Percentiles rank a stretch among this genome's conserved stretches.
Evolutionary conservation across 2,329 filamentous ascomycete genomes (phyloP).

Genomic region (Aotearoamyces nothofagi): DNA sequence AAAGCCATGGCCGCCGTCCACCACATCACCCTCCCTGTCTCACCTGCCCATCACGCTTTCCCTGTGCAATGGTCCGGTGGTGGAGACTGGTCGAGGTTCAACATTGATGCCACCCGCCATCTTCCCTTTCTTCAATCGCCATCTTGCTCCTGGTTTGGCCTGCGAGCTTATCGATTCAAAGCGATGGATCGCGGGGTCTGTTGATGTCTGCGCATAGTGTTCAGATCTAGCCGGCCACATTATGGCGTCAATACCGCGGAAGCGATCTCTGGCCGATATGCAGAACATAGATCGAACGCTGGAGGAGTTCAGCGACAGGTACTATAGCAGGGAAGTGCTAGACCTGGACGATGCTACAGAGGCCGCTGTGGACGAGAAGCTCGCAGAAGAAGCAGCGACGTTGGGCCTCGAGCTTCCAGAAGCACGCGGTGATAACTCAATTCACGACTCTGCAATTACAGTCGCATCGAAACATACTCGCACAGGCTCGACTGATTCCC

Average conservation of each 20-base stretch:
- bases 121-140: too few relatives aligned
- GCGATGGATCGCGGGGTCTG: too few relatives aligned
- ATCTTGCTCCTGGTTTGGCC: too few relatives aligned
- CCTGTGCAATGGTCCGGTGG: too few relatives aligned
- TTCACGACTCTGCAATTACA: constrained; percentile 12
- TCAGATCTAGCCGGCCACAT: too few relatives aligned
- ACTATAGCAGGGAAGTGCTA: constrained; percentile 17
- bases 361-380: constrained; percentile 9
- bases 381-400: constrained; percentile 13
- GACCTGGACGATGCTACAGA: constrained; percentile 13
- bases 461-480: constrained; percentile 11
- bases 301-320: constrained; percentile 13
- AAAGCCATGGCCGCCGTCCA: too few relatives aligned
- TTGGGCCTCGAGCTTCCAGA: constrained; percentile 14
- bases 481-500: constrained; percentile 14
- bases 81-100: too few relatives aligned
- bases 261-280: constrained; percentile 11
- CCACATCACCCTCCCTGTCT: too few relatives aligned
- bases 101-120: too few relatives aligned
- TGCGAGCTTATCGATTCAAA: too few relatives aligned
- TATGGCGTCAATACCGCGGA: constrained; percentile 10
- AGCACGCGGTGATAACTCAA: constrained; percentile 6
- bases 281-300: constrained; percentile 5
- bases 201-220: too few relatives aligned
- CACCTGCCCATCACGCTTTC: too few relatives aligned